A percentile compares a stretch with the other conserved stretches of the same genome.
Conservation (phyloP, 768 basidiomycete species). For the Trametes coccinea region DNA sequence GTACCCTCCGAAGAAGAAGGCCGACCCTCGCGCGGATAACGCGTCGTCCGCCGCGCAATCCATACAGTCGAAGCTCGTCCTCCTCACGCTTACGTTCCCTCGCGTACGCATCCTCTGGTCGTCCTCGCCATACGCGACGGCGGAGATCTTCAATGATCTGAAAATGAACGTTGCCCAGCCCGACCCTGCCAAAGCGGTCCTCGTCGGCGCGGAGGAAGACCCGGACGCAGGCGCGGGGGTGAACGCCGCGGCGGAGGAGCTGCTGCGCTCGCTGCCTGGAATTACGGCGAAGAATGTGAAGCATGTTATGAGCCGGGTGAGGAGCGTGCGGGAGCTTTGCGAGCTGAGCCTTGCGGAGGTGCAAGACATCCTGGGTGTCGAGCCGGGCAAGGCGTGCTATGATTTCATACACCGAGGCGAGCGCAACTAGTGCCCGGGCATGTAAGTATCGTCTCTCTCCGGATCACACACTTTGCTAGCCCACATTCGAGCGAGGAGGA, state of each 20-base stretch:
- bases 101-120: conserved; percentile 96
- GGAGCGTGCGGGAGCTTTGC: conserved; percentile 74
- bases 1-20: conserved; percentile 56
- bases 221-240: conserved; percentile 64
- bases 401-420: conserved; percentile 82
- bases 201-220: conserved; percentile 80
- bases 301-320: conserved; percentile 81
- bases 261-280: conserved; percentile 81
- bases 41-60: conserved; percentile 47
- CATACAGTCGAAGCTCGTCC: conserved; percentile 89
- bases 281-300: conserved; percentile 82
- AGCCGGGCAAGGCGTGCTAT: conserved; percentile 78
- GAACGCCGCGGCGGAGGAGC: conserved; percentile 78
- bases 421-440: conserved; percentile 6
- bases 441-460: no score
- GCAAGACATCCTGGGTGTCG: conserved; percentile 75
- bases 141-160: conserved; percentile 91
- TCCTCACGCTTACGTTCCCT: conserved; percentile 88
- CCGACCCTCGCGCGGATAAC: conserved; percentile 23
- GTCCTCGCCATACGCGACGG: conserved; percentile 89
- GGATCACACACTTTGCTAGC: no score
- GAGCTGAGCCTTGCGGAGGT: conserved; percentile 60
- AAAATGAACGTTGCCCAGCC: conserved; percentile 82
- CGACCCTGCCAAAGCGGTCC: conserved; percentile 70
- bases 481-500: no score